Evolutionary conservation across 352 stramenopile genomes (phyloP).

Genomic region (Elongisporangium prolatum): DNA sequence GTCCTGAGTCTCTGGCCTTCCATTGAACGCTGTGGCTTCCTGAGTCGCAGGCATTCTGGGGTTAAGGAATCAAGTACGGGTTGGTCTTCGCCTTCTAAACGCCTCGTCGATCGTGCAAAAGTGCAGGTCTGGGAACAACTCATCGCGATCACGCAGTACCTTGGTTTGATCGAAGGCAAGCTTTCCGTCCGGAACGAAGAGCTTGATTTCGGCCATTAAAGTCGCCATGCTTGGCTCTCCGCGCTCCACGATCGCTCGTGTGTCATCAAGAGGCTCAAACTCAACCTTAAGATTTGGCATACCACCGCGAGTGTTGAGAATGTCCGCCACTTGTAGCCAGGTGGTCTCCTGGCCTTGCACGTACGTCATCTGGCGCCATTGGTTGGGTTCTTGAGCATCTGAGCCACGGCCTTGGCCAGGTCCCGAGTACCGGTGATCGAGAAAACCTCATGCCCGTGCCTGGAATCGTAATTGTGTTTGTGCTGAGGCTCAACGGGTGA

Average conservation of each 20-base stretch:
- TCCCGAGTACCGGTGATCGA: slow-evolving; percentile 22
- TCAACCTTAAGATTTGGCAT: slow-evolving; percentile 17
- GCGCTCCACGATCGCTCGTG: too few relatives aligned
- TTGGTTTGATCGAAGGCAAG: slow-evolving; percentile 21
- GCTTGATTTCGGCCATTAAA: slow-evolving; percentile 15
- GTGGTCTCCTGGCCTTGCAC: slow-evolving; percentile 29
- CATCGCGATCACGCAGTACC: slow-evolving; percentile 19
- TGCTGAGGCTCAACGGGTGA: slow-evolving; percentile 13
- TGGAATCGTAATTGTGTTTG: slow-evolving; percentile 26
- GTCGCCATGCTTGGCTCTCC: too few relatives aligned
- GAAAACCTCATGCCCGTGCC: slow-evolving; percentile 26
- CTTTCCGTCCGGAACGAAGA: slow-evolving; percentile 5
- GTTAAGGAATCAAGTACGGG: too few relatives aligned
- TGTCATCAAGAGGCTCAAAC: slow-evolving; percentile 18
- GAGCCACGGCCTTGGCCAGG: slow-evolving; percentile 8
- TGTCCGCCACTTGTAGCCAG: slow-evolving; percentile 21
- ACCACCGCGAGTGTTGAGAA: slow-evolving; percentile 13
- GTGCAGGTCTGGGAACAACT: slow-evolving; percentile 19
- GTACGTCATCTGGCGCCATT: slow-evolving; percentile 25
- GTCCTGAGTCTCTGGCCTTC: too few relatives aligned
- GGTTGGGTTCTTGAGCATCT: slow-evolving; percentile 19
- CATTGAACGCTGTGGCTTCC: too few relatives aligned
- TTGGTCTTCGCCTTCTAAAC: too few relatives aligned
- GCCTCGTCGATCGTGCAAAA: slow-evolving; percentile 26
- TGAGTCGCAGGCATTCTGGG: too few relatives aligned